A percentile compares a stretch with the other conserved stretches of the same genome.
Evolutionary conservation across 441 rosid species (phyloP).

Genomic region (Breynia disticha): DNA sequence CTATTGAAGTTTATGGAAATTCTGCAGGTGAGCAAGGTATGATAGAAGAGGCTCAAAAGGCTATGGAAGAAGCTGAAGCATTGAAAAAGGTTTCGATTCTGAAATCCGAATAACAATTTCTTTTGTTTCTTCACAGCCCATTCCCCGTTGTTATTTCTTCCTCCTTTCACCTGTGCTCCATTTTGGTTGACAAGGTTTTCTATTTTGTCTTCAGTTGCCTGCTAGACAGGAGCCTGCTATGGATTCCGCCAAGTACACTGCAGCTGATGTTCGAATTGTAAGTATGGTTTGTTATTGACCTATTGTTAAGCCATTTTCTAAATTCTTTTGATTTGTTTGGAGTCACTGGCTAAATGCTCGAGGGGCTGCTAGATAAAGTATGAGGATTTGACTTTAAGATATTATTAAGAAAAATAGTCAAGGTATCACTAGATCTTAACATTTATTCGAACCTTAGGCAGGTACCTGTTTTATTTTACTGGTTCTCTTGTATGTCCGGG

Average conservation of each 20-base stretch:
- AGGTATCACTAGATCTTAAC: too few species aligned
- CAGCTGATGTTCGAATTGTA: conserved; percentile 98
- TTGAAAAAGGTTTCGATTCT: conserved; percentile 70
- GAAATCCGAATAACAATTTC: background rate
- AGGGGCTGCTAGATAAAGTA: too few species aligned
- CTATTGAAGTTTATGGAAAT: conserved; percentile 8
- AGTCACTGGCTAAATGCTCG: too few species aligned
- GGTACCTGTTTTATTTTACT: too few species aligned
- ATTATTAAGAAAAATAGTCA: too few species aligned
- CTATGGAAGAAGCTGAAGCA: conserved; percentile 97
- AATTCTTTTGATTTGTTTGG: too few species aligned
- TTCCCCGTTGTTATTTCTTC: background rate
- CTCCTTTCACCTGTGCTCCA: conserved; percentile 3
- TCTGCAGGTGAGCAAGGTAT: conserved; percentile 89
- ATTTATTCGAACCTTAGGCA: too few species aligned
- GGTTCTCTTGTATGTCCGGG: too few species aligned
- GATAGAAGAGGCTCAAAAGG: conserved; percentile 99
- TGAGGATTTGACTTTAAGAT: too few species aligned
- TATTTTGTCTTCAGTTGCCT: conserved; percentile 50
- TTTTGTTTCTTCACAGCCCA: background rate
- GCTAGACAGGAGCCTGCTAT: conserved; percentile 69
- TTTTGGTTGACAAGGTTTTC: background rate
- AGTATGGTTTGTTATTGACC: conserved; percentile 22
- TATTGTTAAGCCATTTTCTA: too few species aligned
- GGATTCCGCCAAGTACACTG: conserved; percentile 91